phyloP scores from a whole-genome alignment of 2,329 filamentous ascomycete species.

The Aspergillus pseudoterreus region DNA sequence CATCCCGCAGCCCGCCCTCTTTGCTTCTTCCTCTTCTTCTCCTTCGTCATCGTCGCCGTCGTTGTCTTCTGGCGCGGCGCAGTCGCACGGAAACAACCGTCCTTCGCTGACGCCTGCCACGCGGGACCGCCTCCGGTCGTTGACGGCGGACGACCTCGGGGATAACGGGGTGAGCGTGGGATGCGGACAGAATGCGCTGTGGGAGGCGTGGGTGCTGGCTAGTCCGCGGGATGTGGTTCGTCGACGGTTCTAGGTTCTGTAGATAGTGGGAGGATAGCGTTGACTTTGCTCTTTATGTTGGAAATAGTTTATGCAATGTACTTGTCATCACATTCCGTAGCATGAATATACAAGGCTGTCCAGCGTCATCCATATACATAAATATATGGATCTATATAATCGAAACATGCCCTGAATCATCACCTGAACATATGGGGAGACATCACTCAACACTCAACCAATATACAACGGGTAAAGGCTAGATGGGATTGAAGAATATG shows the following conservation, averaged over 20 bases:
- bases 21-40: background rate
- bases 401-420: background rate
- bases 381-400: background rate
- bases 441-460: background rate
- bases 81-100: conserved; percentile 4
- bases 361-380: background rate
- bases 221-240: conserved; percentile 12
- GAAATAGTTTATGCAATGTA: too few species aligned
- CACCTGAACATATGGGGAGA: background rate
- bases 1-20: conserved; percentile 2
- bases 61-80: background rate
- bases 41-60: background rate
- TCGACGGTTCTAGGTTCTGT: conserved; percentile 2
- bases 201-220: conserved; percentile 39
- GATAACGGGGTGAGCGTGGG: conserved; percentile 34
- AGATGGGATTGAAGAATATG: background rate
- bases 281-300: background rate
- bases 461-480: background rate
- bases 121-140: conserved; percentile 22
- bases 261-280: background rate
- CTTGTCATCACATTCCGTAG: too few species aligned
- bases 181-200: conserved; percentile 30
- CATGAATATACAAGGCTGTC: too few species aligned
- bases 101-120: conserved; percentile 10
- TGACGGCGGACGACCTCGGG: conserved; percentile 32